phyloP scores from a whole-genome alignment of 768 basidiomycete genomes.

The Pluteus cervinus region DNA sequence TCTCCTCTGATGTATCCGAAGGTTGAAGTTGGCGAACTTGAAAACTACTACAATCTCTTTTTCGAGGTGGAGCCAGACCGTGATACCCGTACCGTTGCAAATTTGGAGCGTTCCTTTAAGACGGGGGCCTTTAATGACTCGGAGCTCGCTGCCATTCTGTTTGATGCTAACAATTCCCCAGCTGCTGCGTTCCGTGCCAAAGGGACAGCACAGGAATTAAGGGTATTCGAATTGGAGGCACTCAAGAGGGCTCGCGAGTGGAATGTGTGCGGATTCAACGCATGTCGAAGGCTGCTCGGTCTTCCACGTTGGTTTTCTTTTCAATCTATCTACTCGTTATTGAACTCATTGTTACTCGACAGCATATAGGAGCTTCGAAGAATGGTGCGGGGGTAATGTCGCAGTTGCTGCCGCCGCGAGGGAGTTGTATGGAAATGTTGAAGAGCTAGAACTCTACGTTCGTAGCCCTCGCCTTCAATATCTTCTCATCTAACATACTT shows the following conservation, averaged over 20 bases:
- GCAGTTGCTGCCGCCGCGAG: slow-evolving; percentile 17
- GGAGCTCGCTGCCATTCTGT: slow-evolving; percentile 13
- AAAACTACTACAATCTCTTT: too few relatives aligned
- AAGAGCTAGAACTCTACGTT: slow-evolving; percentile 32
- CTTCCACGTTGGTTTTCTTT: slow-evolving; percentile 11
- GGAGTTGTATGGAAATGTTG: slow-evolving; percentile 24
- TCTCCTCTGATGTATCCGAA: too few relatives aligned
- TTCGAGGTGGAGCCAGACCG: too few relatives aligned
- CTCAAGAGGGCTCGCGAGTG: slow-evolving; percentile 10
- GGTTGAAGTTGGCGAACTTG: too few relatives aligned
- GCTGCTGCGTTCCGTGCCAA: slow-evolving; percentile 8
- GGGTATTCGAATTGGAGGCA: slow-evolving; percentile 10
- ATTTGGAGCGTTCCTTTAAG: too few relatives aligned
- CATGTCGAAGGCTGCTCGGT: slow-evolving; percentile 14
- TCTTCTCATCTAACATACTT: too few relatives aligned
- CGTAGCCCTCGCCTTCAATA: too few relatives aligned
- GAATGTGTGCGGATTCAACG: slow-evolving; percentile 14
- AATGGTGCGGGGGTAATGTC: slow-evolving; percentile 25
- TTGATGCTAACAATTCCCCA: slow-evolving; percentile 13
- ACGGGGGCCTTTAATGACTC: slow-evolving; percentile 16
- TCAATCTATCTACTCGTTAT: not conserved
- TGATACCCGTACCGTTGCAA: too few relatives aligned
- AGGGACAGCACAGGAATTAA: slow-evolving; percentile 5
- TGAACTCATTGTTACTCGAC: not conserved
- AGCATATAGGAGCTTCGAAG: slow-evolving; percentile 22